Evolutionary conservation across 495 filamentous ascomycete species (phyloP).

Genomic region (Penicillium arizonense): DNA sequence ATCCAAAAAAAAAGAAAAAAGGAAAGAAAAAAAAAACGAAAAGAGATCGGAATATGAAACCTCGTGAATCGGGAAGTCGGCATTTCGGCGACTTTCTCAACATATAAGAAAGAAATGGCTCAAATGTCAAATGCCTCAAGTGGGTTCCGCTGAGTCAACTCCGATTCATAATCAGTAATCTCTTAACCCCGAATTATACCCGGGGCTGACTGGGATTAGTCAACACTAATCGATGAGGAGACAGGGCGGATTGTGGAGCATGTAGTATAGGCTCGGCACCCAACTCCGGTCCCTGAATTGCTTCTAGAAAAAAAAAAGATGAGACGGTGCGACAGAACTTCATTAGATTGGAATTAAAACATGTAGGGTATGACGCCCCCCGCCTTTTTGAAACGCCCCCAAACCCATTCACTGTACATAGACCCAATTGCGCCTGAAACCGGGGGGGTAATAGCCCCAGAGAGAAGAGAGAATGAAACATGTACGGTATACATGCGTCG

Average conservation of each 20-base stretch:
- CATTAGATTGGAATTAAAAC: slow-evolving; percentile 1
- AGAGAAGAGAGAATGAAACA: slow-evolving; percentile 15
- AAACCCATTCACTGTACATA: slow-evolving; percentile 25
- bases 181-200: too few species aligned
- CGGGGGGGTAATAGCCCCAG: slow-evolving; percentile 19
- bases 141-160: slow-evolving; percentile 9
- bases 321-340: slow-evolving; percentile 3
- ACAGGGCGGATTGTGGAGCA: too few species aligned
- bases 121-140: background rate
- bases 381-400: slow-evolving; percentile 7
- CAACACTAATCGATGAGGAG: background rate
- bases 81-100: slow-evolving; percentile 16
- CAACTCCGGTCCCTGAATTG: background rate
- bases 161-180: background rate
- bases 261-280: background rate
- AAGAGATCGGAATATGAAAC: background rate
- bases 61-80: slow-evolving; percentile 15
- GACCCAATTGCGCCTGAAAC: slow-evolving; percentile 16
- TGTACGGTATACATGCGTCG: slow-evolving; percentile 41
- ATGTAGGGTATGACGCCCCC: background rate
- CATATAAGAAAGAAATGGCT: slow-evolving; percentile 5
- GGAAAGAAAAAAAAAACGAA: background rate
- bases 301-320: background rate
- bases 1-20: background rate
- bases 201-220: background rate